These are phyloP conservation scores for Gracilaria caudata DNA, from an alignment of 23 red algal species.

Conservation along the genomic window DNA sequence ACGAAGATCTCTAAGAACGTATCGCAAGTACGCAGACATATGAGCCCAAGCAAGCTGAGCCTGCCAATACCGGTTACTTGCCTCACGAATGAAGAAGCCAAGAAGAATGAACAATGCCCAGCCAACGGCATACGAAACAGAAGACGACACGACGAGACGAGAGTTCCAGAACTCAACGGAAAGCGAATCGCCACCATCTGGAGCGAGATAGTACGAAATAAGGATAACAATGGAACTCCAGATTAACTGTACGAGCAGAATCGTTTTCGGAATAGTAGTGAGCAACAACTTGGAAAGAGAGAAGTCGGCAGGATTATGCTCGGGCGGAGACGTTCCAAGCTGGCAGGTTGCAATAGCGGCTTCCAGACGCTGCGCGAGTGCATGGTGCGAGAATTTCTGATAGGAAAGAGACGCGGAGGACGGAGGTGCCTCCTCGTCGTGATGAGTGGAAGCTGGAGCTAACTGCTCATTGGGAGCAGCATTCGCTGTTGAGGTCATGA, in stretches of 20 bases:
- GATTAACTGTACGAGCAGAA: constrained; percentile 22
- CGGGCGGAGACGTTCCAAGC: constrained; percentile 17
- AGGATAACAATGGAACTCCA: constrained; percentile 37
- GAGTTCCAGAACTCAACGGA: constrained; percentile 43
- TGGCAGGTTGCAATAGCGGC: constrained; percentile 3
- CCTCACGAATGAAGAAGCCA: constrained; percentile 55
- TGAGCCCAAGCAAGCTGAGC: constrained; percentile 21
- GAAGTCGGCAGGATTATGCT: constrained; percentile 16
- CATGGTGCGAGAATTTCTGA: not conserved
- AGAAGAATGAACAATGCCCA: constrained; percentile 54
- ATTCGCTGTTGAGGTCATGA: too few relatives aligned
- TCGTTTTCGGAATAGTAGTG: constrained; percentile 1
- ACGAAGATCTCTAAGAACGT: constrained; percentile 17
- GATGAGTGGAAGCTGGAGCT: not conserved
- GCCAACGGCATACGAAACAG: constrained; percentile 43
- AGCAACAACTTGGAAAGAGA: not conserved
- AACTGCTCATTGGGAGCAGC: not conserved
- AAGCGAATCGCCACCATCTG: not conserved
- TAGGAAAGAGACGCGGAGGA: not conserved
- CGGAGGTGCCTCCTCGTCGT: not conserved
- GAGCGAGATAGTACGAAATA: constrained; percentile 24
- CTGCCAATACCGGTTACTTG: constrained; percentile 30
- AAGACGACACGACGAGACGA: constrained; percentile 25
- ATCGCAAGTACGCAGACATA: constrained; percentile 14
- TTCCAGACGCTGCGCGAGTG: not conserved